These are phyloP conservation scores for Hypomyces perniciosus DNA, from an alignment of 2,329 filamentous ascomycete genomes.

Conservation along the genomic window DNA sequence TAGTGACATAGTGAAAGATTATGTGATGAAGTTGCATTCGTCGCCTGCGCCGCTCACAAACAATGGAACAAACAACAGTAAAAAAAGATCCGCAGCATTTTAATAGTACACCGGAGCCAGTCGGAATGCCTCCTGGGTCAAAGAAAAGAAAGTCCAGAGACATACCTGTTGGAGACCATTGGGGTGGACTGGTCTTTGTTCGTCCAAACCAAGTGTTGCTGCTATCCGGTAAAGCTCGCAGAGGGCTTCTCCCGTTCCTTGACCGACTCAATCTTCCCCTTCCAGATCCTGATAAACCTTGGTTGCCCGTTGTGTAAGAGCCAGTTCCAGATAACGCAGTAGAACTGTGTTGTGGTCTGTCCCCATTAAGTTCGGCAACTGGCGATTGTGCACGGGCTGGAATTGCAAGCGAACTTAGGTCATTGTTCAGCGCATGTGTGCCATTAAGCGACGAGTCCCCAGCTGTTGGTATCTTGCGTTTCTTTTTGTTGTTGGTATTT, in stretches of 20 bases:
- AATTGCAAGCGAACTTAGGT: conserved; percentile 36
- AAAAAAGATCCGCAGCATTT: too few species aligned
- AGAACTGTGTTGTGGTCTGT: conserved; percentile 19
- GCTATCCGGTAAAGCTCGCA: conserved; percentile 54
- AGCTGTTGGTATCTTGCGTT: conserved; percentile 91
- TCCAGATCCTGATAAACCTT: conserved; percentile 75
- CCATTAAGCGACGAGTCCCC: conserved; percentile 55
- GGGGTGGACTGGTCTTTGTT: conserved; percentile 40
- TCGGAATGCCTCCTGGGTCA: too few species aligned
- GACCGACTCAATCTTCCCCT: conserved; percentile 74
- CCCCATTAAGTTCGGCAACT: conserved; percentile 26
- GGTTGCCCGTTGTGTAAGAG: conserved; percentile 43
- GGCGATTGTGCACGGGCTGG: conserved; percentile 19
- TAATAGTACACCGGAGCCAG: too few species aligned
- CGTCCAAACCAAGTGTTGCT: conserved; percentile 51
- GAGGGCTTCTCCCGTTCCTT: conserved; percentile 54
- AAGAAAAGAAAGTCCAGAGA: conserved; percentile 12
- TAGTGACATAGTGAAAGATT: too few species aligned
- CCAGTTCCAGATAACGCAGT: conserved; percentile 33
- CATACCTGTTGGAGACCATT: conserved; percentile 43
- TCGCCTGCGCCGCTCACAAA: too few species aligned
- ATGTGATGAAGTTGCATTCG: too few species aligned
- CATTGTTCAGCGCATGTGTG: conserved; percentile 30
- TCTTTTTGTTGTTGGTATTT: conserved; percentile 99
- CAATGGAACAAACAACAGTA: too few species aligned